Evolutionary conservation across 1,139 yeast genomes (phyloP).

Genomic region (Suhomyces maxii): DNA sequence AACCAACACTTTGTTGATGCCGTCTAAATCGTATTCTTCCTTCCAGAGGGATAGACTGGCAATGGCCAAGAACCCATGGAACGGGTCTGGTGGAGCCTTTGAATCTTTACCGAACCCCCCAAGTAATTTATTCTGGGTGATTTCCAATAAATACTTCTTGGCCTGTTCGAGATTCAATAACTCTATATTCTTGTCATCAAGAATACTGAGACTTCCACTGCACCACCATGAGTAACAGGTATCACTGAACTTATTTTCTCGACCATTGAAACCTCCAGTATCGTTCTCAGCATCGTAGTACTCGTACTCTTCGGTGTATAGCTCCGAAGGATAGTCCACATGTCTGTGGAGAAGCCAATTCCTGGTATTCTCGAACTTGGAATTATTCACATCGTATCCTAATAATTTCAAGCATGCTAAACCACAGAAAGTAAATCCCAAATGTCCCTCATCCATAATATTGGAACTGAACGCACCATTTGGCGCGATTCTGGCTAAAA

Average conservation of each 20-base stretch:
- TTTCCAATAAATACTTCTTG: slow-evolving; percentile 48
- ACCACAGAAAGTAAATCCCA: slow-evolving; percentile 88
- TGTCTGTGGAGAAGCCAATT: slow-evolving; percentile 70
- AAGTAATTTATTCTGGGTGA: slow-evolving; percentile 60
- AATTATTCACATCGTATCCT: slow-evolving; percentile 21
- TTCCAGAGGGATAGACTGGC: slow-evolving; percentile 55
- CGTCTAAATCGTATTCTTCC: background rate
- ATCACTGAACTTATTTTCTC: slow-evolving; percentile 81
- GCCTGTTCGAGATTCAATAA: slow-evolving; percentile 42
- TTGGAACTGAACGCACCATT: slow-evolving; percentile 65
- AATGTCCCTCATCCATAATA: slow-evolving; percentile 65
- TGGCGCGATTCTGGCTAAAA: slow-evolving; percentile 44
- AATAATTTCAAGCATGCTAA: slow-evolving; percentile 60
- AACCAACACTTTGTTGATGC: slow-evolving; percentile 19
- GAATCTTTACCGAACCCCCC: slow-evolving; percentile 85
- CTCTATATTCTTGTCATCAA: slow-evolving; percentile 24
- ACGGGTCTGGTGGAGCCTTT: slow-evolving; percentile 65
- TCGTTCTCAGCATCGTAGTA: slow-evolving; percentile 49
- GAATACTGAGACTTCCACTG: slow-evolving; percentile 55
- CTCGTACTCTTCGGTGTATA: slow-evolving; percentile 30
- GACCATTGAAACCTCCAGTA: slow-evolving; percentile 83
- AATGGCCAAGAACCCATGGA: slow-evolving; percentile 63
- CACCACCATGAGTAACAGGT: slow-evolving; percentile 95
- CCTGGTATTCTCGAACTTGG: slow-evolving; percentile 33
- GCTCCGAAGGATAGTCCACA: slow-evolving; percentile 34